These are phyloP conservation scores for Chytriomyces sp. DNA, from an alignment of 192 early-diverging fungal species.

Conservation along the genomic window DNA sequence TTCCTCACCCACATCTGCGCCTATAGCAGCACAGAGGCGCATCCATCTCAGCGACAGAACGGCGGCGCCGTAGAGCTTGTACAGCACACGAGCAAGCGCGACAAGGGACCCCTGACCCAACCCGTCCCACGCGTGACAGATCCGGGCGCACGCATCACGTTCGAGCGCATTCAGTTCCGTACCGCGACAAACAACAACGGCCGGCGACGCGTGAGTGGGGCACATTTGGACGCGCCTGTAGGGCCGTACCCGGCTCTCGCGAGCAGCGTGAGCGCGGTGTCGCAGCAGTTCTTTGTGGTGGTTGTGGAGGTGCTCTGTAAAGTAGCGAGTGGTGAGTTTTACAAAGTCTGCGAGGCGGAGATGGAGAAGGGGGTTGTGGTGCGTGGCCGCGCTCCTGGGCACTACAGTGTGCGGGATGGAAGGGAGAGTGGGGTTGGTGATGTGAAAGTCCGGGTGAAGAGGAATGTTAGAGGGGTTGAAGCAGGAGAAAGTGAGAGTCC, in stretches of 20 bases:
- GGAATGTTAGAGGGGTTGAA: neutral
- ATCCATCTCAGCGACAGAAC: slow-evolving; percentile 57
- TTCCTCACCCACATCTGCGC: slow-evolving; percentile 82
- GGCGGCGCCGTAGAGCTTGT: slow-evolving; percentile 69
- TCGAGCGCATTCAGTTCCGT: slow-evolving; percentile 96
- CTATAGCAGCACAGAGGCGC: slow-evolving; percentile 55
- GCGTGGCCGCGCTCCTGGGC: slow-evolving; percentile 89
- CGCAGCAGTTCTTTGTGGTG: slow-evolving; percentile 94
- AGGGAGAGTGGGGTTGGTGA: neutral
- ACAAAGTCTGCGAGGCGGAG: slow-evolving; percentile 67
- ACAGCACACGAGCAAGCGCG: slow-evolving; percentile 88
- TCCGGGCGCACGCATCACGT: slow-evolving; percentile 36
- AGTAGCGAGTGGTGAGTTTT: slow-evolving; percentile 65
- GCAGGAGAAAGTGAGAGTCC: too few species aligned
- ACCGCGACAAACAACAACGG: slow-evolving; percentile 95
- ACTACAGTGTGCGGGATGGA: slow-evolving; percentile 58
- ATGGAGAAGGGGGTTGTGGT: slow-evolving; percentile 67
- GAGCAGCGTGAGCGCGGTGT: slow-evolving; percentile 25
- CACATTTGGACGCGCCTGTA: neutral
- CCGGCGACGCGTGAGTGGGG: slow-evolving; percentile 69
- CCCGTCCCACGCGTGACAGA: slow-evolving; percentile 31
- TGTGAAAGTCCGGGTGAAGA: neutral
- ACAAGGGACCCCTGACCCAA: slow-evolving; percentile 88
- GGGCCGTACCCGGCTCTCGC: neutral
- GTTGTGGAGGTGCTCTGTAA: slow-evolving; percentile 74